Evolutionary conservation across 106 monocot species (phyloP), one percentile per base, ranked within the genome.

Genomic region (Agapanthus africanus): DNA sequence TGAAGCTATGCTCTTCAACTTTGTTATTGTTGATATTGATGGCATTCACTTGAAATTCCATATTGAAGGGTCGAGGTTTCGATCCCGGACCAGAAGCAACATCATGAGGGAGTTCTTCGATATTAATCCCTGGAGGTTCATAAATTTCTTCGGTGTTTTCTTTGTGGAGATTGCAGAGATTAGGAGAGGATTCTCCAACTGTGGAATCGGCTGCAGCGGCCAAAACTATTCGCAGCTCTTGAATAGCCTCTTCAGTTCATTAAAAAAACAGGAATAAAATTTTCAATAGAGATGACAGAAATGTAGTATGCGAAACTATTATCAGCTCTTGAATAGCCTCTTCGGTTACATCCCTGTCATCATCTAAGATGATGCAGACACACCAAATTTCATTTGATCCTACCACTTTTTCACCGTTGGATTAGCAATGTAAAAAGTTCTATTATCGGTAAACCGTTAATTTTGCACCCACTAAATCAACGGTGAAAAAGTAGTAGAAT

Each of bases 1-100:
- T 88, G 76, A 95, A 95, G 66, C 84, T 91, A 35, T 75, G 86
- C 72, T 95, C 88, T 76, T 91, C 95, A 50, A 88, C 78, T 66
- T 66, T 66, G 4, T 66, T 80, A 37, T 62, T 80, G 38, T 62
- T 78, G 4, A 38, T 60, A 1, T 73, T 73, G n/a, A n/a, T n/a
- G 3, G 77, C 68, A 38, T 80, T 90, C 28, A 86, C 74, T 36
- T 81, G 84, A 50, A 77, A 82, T 22, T 79, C 85, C 37, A 52
- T 32, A 66, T 66, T n/a, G n/a, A n/a, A n/a, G n/a, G n/a, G n/a
- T n/a, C n/a, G n/a, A n/a, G n/a, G n/a, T n/a, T n/a, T n/a, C 11
- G 57, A 39, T 46, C 62, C 70, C 19, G 81, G 76, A 13, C 66
- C 69, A 23, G 84, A 77, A 57, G 73, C 79, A 46, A 38, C 76